Evolutionary conservation across 2,329 filamentous ascomycete genomes (phyloP).

Genomic region (Ceratocystis ficicola): DNA sequence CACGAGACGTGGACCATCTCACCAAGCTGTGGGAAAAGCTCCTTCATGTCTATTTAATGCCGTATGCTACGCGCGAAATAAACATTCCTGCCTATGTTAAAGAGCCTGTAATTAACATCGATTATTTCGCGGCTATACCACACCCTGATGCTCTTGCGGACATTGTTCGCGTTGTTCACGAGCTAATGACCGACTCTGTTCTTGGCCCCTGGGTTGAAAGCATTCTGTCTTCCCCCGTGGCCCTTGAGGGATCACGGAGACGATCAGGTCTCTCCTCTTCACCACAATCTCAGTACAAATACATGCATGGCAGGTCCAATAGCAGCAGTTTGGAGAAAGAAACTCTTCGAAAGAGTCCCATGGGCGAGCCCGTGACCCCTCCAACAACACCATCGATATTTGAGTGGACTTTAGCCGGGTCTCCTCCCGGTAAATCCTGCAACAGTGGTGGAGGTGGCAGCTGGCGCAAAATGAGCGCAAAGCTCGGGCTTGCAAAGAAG

Average conservation of each 20-base stretch:
- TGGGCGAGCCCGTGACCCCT: conserved; percentile 56
- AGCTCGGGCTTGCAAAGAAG: conserved; percentile 38
- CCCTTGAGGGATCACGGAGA: conserved; percentile 31
- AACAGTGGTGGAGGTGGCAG: conserved; percentile 46
- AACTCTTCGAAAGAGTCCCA: not conserved
- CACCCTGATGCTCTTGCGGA: conserved; percentile 64
- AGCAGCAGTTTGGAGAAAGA: conserved; percentile 10
- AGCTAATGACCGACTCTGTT: conserved; percentile 95
- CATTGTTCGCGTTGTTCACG: conserved; percentile 78
- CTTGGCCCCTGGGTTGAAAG: conserved; percentile 65
- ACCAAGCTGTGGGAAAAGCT: conserved; percentile 77
- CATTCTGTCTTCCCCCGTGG: conserved; percentile 31
- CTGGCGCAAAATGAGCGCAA: conserved; percentile 54
- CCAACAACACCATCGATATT: conserved; percentile 58
- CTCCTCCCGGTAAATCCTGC: conserved; percentile 43
- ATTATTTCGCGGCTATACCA: conserved; percentile 43
- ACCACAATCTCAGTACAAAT: conserved; percentile 8
- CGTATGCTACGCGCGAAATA: conserved; percentile 73
- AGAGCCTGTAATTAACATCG: conserved; percentile 35
- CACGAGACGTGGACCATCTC: conserved; percentile 50
- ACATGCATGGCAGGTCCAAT: conserved; percentile 9
- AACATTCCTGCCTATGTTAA: conserved; percentile 81
- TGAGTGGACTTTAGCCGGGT: conserved; percentile 41
- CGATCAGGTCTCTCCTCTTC: not conserved
- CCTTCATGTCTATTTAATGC: conserved; percentile 78